Percentiles rank a stretch among this genome's conserved stretches.
phyloP scores from a whole-genome alignment of 805 yeast genomes.

The Nakazawaea wyomingensis region DNA sequence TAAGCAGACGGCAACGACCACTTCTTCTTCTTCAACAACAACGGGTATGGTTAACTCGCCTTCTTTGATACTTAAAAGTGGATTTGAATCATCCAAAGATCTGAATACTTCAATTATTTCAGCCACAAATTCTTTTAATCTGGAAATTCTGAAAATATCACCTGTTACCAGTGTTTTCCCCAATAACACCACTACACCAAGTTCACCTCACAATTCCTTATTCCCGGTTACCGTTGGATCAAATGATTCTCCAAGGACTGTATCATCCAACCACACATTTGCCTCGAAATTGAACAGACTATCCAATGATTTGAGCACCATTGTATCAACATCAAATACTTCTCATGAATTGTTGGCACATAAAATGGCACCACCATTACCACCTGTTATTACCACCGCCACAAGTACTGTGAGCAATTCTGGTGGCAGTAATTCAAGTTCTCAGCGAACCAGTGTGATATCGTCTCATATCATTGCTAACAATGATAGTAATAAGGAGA shows the following conservation, averaged over 20 bases:
- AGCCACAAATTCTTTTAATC: neutral
- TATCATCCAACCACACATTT: conserved; percentile 5
- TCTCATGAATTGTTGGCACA: conserved; percentile 8
- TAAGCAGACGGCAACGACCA: neutral
- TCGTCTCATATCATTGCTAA: conserved; percentile 2
- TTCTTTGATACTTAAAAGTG: conserved; percentile 6
- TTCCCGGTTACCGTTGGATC: neutral
- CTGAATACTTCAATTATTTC: neutral
- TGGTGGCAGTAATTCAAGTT: conserved; percentile 10
- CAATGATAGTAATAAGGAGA: conserved; percentile 1
- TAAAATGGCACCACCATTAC: conserved; percentile 9
- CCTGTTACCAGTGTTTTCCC: neutral
- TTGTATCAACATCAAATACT: conserved; percentile 9
- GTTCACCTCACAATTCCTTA: conserved; percentile 5
- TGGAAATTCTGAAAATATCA: neutral
- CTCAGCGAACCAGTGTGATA: conserved; percentile 10
- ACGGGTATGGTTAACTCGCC: conserved; percentile 5
- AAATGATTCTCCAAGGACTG: conserved; percentile 6
- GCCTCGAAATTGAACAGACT: conserved; percentile 10
- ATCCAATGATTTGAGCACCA: conserved; percentile 10
- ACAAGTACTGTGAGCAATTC: conserved; percentile 7
- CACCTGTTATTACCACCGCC: conserved; percentile 10
- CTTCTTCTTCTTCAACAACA: neutral
- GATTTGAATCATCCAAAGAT: neutral
- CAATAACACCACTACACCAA: conserved; percentile 7